Conservation (phyloP, 139 green algal genomes). For the Penium margaritaceum region DNA sequence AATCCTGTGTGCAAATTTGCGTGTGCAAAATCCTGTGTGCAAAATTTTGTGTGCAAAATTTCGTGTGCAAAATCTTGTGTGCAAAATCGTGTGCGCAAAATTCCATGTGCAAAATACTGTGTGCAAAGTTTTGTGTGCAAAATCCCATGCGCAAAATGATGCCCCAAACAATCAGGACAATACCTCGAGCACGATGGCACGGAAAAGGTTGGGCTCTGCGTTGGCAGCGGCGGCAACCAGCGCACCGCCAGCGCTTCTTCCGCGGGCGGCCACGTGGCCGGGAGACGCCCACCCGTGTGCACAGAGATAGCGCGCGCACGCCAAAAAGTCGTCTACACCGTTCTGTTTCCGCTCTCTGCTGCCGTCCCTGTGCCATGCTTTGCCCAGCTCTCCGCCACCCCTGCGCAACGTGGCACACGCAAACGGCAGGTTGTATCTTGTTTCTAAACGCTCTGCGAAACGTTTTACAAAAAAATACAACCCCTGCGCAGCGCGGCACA, state of each 20-base stretch:
- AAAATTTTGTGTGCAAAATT: no score
- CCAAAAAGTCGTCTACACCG: slow-evolving; percentile 48
- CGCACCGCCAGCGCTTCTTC: slow-evolving; percentile 46
- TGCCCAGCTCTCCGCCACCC: slow-evolving; percentile 48
- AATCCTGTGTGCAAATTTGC: no score
- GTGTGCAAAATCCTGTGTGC: no score
- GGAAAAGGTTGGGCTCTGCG: slow-evolving; percentile 38
- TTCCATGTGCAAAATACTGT: not conserved
- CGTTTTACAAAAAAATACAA: no score
- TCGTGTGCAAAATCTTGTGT: no score
- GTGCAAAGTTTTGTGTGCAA: not conserved
- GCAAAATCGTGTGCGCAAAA: no score
- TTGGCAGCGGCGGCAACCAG: slow-evolving; percentile 44
- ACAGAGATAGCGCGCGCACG: slow-evolving; percentile 35
- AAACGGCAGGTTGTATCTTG: no score
- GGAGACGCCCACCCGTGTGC: slow-evolving; percentile 5
- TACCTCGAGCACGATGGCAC: slow-evolving; percentile 37
- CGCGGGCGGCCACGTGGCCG: slow-evolving; percentile 13
- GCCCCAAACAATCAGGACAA: not conserved
- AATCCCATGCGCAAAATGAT: not conserved
- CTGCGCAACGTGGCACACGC: slow-evolving; percentile 32
- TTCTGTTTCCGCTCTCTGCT: slow-evolving; percentile 10
- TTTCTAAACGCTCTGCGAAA: no score
- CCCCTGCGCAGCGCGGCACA: no score
- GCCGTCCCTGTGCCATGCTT: slow-evolving; percentile 44